Evolutionary conservation across 2,329 filamentous ascomycete species (phyloP).

Genomic region (Blastomyces parvus): DNA sequence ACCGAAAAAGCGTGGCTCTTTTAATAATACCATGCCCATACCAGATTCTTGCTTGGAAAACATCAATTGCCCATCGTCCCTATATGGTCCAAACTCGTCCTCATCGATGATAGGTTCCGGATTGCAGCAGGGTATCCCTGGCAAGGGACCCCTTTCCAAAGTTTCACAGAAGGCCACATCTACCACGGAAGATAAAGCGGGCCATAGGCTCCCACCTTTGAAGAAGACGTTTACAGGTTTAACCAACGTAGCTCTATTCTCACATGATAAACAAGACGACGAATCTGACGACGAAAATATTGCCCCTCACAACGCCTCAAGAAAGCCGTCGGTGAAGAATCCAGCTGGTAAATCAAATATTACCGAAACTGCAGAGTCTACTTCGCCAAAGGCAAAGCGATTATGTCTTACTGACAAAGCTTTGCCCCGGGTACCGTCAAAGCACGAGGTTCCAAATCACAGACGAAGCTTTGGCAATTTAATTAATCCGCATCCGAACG

Average conservation of each 20-base stretch:
- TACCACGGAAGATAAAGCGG: slow-evolving; percentile 21
- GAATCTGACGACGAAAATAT: slow-evolving; percentile 19
- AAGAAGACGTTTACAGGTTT: slow-evolving; percentile 18
- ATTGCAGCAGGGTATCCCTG: slow-evolving; percentile 19
- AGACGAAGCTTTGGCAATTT: not conserved
- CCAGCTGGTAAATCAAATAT: slow-evolving; percentile 11
- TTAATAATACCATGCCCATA: not conserved
- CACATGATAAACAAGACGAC: slow-evolving; percentile 10
- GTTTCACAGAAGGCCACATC: slow-evolving; percentile 29
- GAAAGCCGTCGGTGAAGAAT: slow-evolving; percentile 12
- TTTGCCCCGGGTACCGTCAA: slow-evolving; percentile 5
- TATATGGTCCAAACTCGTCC: slow-evolving; percentile 11
- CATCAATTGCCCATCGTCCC: not conserved
- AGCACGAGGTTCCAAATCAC: not conserved
- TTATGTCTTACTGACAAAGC: slow-evolving; percentile 7
- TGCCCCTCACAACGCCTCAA: slow-evolving; percentile 15
- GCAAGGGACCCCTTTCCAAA: slow-evolving; percentile 25
- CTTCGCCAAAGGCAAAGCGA: slow-evolving; percentile 10
- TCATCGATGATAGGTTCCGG: slow-evolving; percentile 19
- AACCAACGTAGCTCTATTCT: slow-evolving; percentile 6
- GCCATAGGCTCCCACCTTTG: slow-evolving; percentile 15
- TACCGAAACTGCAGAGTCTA: slow-evolving; percentile 10
- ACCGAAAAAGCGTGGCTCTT: slow-evolving; percentile 1
- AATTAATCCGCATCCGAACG: slow-evolving; percentile 20
- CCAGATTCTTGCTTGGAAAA: not conserved